Base-by-base conservation (phyloP, 768 basidiomycete genomes). In the Lactifluus hygrophoroides region DNA sequence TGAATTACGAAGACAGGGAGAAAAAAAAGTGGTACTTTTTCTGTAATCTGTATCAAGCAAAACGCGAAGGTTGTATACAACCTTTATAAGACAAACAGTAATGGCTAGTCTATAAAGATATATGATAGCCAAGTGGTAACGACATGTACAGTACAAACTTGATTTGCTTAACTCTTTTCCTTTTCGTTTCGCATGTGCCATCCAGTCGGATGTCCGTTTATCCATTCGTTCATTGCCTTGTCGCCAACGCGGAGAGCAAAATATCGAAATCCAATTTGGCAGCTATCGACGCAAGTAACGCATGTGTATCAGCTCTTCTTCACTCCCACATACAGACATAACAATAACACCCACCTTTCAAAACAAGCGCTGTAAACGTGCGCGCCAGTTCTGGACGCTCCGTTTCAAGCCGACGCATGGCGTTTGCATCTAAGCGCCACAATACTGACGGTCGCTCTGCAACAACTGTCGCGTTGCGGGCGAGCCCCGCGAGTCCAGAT, bases 381-480 rank as follows among this genome's bases (percentile, higher is more conserved):
- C 79, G 74, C n/a, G 86, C 84, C 51, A 89, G 66, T 50, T 77
- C 76, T 0, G 90, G 85, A 52, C 83, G 72, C 47, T 90, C 89
- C 32, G 68, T 69, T 68, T 92, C 87, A 64, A 99, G 67, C 62
- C 71, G 67, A 38, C 76, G 75, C 66, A 96, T 71, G 48, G 76
- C 78, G 51, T 77, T 76, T 3, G 68, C 73, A 58, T 81, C 82
- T 45, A 98, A 71, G 71, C 80, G 86, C 95, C 95, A 99, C 51
- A 98, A 63, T 14, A 86, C 80, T 7, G 82, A 85, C 8, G 83
- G 77, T 5, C 83, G 77, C 70, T 97, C 95, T 3, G 88, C 90
- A 0, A 85, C 75, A 35, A 90, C 90, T 4, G 86, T 90, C 25
- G 94, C 88, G 68, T 96, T 98, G 48, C 95, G 77, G 17, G 83